phyloP scores from a whole-genome alignment of 306 rosid genomes.

The Styphnolobium japonicum region DNA sequence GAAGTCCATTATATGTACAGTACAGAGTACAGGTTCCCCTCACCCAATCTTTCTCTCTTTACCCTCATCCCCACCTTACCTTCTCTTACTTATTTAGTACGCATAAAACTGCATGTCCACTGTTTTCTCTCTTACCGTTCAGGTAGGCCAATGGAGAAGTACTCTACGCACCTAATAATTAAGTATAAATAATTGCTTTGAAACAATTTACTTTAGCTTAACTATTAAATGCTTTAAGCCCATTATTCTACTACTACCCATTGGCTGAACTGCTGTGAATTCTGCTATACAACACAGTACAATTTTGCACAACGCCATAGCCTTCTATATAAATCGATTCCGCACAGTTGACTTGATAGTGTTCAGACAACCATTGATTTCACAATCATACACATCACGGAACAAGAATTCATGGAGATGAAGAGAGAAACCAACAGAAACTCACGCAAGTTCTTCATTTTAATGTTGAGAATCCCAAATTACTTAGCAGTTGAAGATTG shows the following conservation, averaged over 20 bases:
- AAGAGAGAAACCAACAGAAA: background rate
- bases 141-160: background rate
- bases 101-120: background rate
- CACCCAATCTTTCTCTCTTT: no score
- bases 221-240: background rate
- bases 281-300: background rate
- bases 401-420: background rate
- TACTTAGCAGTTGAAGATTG: constrained; percentile 14
- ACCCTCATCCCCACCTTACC: no score
- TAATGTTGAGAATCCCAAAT: constrained; percentile 8
- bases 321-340: background rate
- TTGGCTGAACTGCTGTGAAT: background rate
- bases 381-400: background rate
- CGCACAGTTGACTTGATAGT: background rate
- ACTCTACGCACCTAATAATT: background rate
- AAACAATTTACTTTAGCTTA: background rate
- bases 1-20: background rate
- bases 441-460: background rate
- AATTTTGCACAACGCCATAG: background rate
- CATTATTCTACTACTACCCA: background rate
- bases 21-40: no score
- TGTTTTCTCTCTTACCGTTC: background rate
- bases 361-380: background rate
- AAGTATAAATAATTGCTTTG: background rate
- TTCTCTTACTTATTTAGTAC: no score